Evolutionary conservation across 2,329 filamentous ascomycete genomes (phyloP).

Genomic region (Colletotrichum falcatum): DNA sequence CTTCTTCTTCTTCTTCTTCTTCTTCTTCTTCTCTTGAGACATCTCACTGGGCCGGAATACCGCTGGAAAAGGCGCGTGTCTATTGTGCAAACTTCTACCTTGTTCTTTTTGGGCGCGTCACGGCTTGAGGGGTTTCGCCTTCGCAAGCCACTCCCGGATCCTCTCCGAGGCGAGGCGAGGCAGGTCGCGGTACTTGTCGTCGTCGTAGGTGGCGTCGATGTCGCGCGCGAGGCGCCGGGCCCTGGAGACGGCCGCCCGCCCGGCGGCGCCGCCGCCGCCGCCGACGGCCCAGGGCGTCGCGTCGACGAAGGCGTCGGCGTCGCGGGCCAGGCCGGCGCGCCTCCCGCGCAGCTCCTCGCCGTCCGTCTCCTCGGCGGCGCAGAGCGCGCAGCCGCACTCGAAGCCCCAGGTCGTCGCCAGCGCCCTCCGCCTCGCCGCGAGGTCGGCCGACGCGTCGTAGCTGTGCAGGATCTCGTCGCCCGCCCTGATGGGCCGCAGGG

Average conservation of each 20-base stretch:
- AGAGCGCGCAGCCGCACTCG: conserved; percentile 52
- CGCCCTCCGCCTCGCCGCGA: conserved; percentile 42
- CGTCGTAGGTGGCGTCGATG: conserved; percentile 48
- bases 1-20: too few relatives aligned
- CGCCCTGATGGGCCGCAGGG: conserved; percentile 46
- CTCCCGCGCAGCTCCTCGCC: conserved; percentile 35
- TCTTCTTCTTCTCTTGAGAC: too few relatives aligned
- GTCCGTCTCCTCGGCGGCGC: conserved; percentile 48
- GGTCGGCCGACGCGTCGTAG: conserved; percentile 48
- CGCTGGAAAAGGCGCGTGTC: not conserved
- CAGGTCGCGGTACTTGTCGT: conserved; percentile 44
- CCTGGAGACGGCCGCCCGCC: conserved; percentile 42
- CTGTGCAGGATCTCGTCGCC: conserved; percentile 51
- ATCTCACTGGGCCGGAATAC: too few relatives aligned
- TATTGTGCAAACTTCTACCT: not conserved
- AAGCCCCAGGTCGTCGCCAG: conserved; percentile 53
- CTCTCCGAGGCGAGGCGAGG: conserved; percentile 43
- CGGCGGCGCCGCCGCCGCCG: too few relatives aligned
- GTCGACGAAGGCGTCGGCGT: conserved; percentile 43
- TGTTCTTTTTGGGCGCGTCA: too few relatives aligned
- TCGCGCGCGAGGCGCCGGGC: conserved; percentile 44
- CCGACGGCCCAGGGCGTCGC: conserved; percentile 15
- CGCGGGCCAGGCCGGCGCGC: conserved; percentile 42
- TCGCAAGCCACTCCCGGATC: conserved; percentile 48
- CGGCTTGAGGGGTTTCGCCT: conserved; percentile 5